A percentile compares a stretch with the other conserved stretches of the same genome.
Conservation (phyloP, 2,329 filamentous ascomycete species). For the Pyricularia grisea region DNA sequence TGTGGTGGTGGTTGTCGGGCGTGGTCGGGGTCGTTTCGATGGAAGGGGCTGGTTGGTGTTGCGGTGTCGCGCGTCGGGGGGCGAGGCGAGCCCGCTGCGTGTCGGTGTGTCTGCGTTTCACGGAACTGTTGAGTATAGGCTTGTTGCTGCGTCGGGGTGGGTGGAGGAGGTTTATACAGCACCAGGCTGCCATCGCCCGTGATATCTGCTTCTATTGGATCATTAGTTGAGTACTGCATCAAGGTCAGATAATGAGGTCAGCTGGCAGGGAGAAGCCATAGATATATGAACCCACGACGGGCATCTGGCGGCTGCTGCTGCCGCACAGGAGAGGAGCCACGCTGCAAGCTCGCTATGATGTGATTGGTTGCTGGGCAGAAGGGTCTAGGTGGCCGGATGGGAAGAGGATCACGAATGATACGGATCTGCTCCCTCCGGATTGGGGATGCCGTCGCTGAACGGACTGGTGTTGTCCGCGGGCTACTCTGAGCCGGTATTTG, state of each 20-base stretch:
- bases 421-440: slow-evolving; percentile 1
- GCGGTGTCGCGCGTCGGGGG: neutral
- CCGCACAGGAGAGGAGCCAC: neutral
- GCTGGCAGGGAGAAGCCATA: neutral
- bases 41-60: neutral
- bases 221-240: neutral
- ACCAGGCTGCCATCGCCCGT: neutral
- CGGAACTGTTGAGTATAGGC: neutral
- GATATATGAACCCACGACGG: neutral
- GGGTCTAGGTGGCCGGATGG: neutral
- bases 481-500: neutral
- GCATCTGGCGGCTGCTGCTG: neutral
- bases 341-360: neutral
- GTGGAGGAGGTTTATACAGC: neutral
- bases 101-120: neutral
- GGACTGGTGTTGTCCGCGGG: neutral
- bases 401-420: neutral
- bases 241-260: neutral
- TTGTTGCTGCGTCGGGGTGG: neutral
- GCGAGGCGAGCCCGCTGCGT: neutral
- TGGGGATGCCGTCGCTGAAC: neutral
- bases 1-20: neutral
- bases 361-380: neutral
- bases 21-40: neutral
- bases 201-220: neutral